phyloP scores from a whole-genome alignment of 495 filamentous ascomycete genomes.

The Sphaerosporella brunnea region DNA sequence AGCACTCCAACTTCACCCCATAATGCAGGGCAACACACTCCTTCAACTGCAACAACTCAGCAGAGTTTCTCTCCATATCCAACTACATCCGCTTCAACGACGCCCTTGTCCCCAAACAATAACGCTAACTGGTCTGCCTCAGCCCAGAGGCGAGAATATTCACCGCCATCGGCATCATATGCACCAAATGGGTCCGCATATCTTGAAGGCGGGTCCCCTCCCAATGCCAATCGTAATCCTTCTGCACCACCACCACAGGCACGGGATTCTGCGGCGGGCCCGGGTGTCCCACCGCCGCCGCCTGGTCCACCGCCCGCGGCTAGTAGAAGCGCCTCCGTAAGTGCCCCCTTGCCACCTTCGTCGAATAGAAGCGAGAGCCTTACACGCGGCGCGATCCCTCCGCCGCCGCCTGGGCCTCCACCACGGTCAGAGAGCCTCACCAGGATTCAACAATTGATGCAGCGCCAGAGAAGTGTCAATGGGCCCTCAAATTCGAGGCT shows the following conservation, averaged over 20 bases:
- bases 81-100: constrained; percentile 17
- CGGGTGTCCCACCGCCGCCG: constrained; percentile 17
- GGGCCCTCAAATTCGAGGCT: background rate
- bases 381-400: constrained; percentile 10
- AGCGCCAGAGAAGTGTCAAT: constrained; percentile 1
- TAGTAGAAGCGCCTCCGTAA: constrained; percentile 1
- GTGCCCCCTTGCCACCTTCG: background rate
- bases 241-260: background rate
- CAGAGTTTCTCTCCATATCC: constrained; percentile 15
- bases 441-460: constrained; percentile 5
- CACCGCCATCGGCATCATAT: constrained; percentile 10
- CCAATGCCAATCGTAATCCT: background rate
- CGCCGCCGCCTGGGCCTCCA: constrained; percentile 21
- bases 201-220: background rate
- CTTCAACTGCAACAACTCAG: constrained; percentile 15
- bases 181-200: background rate
- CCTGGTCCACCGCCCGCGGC: constrained; percentile 19
- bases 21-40: constrained; percentile 12
- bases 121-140: constrained; percentile 12
- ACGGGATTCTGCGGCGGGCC: background rate
- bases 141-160: constrained; percentile 16
- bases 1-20: constrained; percentile 17
- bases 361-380: background rate
- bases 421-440: constrained; percentile 6
- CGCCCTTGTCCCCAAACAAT: constrained; percentile 19